Base-by-base conservation (phyloP, 306 rosid species). In the Citrullus colocynthis region DNA sequence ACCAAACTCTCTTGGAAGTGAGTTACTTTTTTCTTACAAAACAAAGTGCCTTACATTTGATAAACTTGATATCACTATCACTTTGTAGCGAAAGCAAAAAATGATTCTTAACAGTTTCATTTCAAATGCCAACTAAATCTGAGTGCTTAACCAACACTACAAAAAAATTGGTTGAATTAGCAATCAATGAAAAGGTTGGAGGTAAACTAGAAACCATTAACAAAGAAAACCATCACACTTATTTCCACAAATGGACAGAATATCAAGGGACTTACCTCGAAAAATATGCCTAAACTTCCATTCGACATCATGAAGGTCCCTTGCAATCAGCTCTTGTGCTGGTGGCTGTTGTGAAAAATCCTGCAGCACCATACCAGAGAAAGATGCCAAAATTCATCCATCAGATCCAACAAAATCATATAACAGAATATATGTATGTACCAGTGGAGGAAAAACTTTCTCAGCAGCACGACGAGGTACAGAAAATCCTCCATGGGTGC, bases 381-480 rank as follows among this genome's bases (percentile, higher is more conserved):
- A 64, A 34, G 80, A 76, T 76, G 78, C 49, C 37, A 77, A 20
- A 75, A 4, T 76, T 42, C 49, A 52, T 20, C 34, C 49, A 78
- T 51, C 42, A 78, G 7, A 79, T 41, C 76, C 76, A 83, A 45
- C 21, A 78, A 24, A 82, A 55, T 57, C 59, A 70, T 79, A 55
- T n/a, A 80, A 42, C 30, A 80, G 58, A 66, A 75, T 78, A 80
- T 58, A 64, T 54, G 80, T 72, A 51, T 48, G 20, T 88, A 90
- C 95, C 89, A 91, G 84, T 1, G 95, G 97, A 81, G 95, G 95
- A 61, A 91, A 91, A 81, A 91, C 97, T 91, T 91, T 91, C 84
- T 91, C 97, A 6, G 97, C 97, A 4, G 97, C 97, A 74, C 97
- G 97, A 73, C 97, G 97, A 79, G 97, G 97, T 84, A 91, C 97